Evolutionary conservation across 345 rosid genomes (phyloP), one percentile per base, ranked within the genome.

Genomic region (Ceriops tagal): DNA sequence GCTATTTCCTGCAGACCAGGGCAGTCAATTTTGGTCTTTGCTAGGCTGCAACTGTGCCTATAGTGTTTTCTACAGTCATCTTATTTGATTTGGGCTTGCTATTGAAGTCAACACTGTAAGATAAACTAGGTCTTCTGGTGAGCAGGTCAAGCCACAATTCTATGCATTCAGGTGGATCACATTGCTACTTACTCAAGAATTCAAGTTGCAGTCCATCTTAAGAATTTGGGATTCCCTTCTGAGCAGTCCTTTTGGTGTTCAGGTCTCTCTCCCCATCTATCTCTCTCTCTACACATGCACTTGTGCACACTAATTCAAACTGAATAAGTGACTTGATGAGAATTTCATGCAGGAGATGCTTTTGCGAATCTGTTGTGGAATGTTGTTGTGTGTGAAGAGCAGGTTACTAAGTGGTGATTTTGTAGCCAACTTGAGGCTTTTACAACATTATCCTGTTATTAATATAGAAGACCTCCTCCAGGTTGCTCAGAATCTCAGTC

Each of bases 221-320:
- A 79, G 95, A 78, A 89, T 89, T 55, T 89, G 95, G 95, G 89
- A 89, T 81, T 76, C 91, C 78, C 82, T 89, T 74, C 69, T 89
- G 64, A 82, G 95, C 64, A 85, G 82, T 78, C 87, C 87, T 15
- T 85, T 62, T 55, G 91, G 91, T 16, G 66, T 85, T 68, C 87
- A 87, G 90, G 90, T 86, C 55, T 61, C 55, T 61, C 32, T 76
- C 60, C 58, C 69, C 5, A 13, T 63, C 21, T 53, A 59, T 35
- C 43, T 18, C 53, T 11, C 61, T 8, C 39, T 26, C 8, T 3
- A 31, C 34, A 13, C 10, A 18, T 8, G 9, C 58, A 5, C 5
- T 8, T 13, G 0, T 18, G 0, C 35, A 21, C 24, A 5, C 21
- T 15, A 26, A 22, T 8, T 13, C 5, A 43, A 43, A 13, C 49